Base-by-base conservation (phyloP, 192 early-diverging fungal species). In the Gryganskiella cystojenkinii region DNA sequence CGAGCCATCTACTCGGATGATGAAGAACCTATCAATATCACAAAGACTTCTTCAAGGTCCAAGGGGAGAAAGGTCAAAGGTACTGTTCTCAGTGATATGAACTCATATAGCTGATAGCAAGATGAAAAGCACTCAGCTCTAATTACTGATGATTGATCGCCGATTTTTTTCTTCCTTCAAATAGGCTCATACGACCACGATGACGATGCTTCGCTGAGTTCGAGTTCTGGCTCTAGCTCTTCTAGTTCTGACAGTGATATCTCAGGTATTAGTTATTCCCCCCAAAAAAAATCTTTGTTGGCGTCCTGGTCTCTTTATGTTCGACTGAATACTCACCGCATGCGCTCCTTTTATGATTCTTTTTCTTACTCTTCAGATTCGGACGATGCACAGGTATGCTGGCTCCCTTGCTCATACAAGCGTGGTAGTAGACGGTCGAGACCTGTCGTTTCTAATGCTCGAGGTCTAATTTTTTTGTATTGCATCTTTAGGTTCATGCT, bases 211-310 rank as follows among this genome's bases (percentile, higher is more conserved):
- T 71, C 81, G 30, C 86, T 83, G 17, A 85, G 80, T 57, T 82
- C 80, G 14, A 80, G 81, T n/a, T n/a, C n/a, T 63, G 87, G 79
- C 31, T 72, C 62, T 24, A 84, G 86, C 22, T 82, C 84, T 43
- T 90, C 88, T 37, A 88, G 78, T 50, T 92, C 94, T 45, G 94
- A 91, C 54, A 91, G 91, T 45, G 93, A 95, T 80, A 92, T 93
- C 79, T 91, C 92, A 85, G 93, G 92, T 88, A 93, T 40, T 5
- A 40, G 37, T 13, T 40, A 9, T 40, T 13, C 13, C 37, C 7
- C 5, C 13, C 37, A 40, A 40, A 40, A 40, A 40, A 40, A 13
- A 67, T 55, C 60, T 50, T 70, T 62, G 42, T 72, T 60, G n/a
- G n/a, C n/a, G n/a, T n/a, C n/a, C n/a, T n/a, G n/a, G n/a, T n/a